Conservation (phyloP, 2,329 filamentous ascomycete genomes). For the Coniochaeta hoffmannii region DNA sequence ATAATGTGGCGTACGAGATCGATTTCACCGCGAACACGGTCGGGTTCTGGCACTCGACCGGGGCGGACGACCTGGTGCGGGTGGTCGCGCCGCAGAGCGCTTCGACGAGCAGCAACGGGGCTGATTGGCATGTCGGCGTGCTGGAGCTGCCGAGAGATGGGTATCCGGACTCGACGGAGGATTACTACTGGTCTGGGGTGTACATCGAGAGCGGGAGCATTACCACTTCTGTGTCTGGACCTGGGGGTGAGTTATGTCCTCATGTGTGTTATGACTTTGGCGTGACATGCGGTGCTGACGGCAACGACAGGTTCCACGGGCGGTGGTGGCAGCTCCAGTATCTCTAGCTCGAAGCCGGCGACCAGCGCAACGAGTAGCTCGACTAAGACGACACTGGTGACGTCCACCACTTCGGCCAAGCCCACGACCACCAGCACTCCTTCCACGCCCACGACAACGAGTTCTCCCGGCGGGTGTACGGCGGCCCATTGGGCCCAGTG, state of each 20-base stretch:
- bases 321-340: not conserved
- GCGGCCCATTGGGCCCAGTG: slow-evolving; percentile 18
- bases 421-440: slow-evolving; percentile 1
- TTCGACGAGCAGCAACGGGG: slow-evolving; percentile 53
- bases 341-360: not conserved
- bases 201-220: slow-evolving; percentile 52
- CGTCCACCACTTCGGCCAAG: not conserved
- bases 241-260: not conserved
- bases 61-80: slow-evolving; percentile 42
- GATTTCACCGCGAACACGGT: slow-evolving; percentile 55
- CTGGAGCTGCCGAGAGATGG: slow-evolving; percentile 51
- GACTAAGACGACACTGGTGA: slow-evolving; percentile 2
- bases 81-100: slow-evolving; percentile 50
- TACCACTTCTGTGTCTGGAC: slow-evolving; percentile 11
- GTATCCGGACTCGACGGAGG: slow-evolving; percentile 44
- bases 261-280: not conserved
- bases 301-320: not conserved
- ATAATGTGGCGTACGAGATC: slow-evolving; percentile 65
- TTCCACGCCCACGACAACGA: not conserved
- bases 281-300: not conserved
- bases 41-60: slow-evolving; percentile 60
- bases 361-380: not conserved
- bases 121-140: slow-evolving; percentile 63
- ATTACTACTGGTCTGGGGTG: slow-evolving; percentile 62
- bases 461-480: slow-evolving; percentile 9